Evolutionary conservation across 2,329 filamentous ascomycete species (phyloP), one percentile per base, ranked within the genome.

Genomic region (Fusarium chuoi): DNA sequence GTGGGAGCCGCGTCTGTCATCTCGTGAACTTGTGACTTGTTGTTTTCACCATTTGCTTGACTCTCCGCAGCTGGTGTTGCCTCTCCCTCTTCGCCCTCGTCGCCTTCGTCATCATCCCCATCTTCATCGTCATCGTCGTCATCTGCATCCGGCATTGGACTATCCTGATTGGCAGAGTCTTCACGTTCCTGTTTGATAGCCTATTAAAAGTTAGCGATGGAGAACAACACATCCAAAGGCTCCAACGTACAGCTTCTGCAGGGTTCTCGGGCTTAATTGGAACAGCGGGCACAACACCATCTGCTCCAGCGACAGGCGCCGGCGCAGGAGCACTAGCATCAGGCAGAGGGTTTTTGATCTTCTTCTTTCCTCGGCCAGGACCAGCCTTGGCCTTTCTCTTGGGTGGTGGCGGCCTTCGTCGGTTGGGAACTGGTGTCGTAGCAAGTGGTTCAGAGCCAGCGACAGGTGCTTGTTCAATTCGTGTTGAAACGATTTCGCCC

Each of bases 381-480:
- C 94, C 87, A 35, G 83, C 93, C 81, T 93, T 95, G 54, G 89
- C 87, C 86, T 96, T 97, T 81, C 94, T 92, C 81, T 94, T 95
- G 0, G 93, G 93, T 2, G 93, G 92, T 35, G 92, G 92, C 1
- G 92, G 92, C 68, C 92, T 90, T 79, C 92, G 89, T 79, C 85
- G 84, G n/a, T 78, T 81, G 5, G 85, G 84, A 3, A 85, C 84
- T 6, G 82, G 77, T 28, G 81, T 80, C 7, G 79, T 74, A 8
- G 68, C 88, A 84, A 75, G 89, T 80, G 73, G 87, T 83, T 87
- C 92, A n/a, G 88, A 87, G 3, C 87, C 86, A 26, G 62, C 38
- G 36, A 26, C 60, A 26, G 68, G 71, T 6, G 87, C 87, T 1
- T 86, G 82, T 41, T 90, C 85, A 22, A 90, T 84, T 12, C 87